Evolutionary conservation across 2,329 filamentous ascomycete species (phyloP), one percentile per base, ranked within the genome.

Genomic region (Escovopsis sp.): DNA sequence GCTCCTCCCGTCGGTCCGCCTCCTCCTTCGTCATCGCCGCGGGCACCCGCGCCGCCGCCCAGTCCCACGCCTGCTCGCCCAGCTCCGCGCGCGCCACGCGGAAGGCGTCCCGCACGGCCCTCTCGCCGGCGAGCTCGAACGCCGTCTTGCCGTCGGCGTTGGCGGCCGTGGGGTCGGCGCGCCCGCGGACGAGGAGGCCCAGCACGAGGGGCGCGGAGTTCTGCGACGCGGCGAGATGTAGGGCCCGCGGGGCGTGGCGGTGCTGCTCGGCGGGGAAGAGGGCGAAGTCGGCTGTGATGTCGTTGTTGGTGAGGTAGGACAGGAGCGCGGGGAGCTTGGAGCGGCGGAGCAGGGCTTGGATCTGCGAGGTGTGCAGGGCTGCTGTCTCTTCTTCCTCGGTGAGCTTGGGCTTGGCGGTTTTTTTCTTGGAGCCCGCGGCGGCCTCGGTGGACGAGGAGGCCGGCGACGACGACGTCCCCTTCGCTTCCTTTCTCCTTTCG

Each of bases 301-400:
- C 62, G 57, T 94, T 93, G 41, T 70, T 78, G 41, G 76, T 72
- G 5, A 98, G 63, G 52, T 96, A 98, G 1, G 82, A 77, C 13
- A 94, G 65, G 2, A 98, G 61, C 0, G 81, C 85, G 0, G 90
- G 88, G 1, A 90, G 73, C 55, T 94, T 96, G 2, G 84, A 92
- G 29, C 90, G 79, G 31, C 85, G 79, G 39, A 94, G 81, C 18
- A 96, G 68, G 1, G 85, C 80, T 48, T 90, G 85, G 0, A 98
- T 66, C 51, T 98, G 90, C 2, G 79, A 75, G 1, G 88, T 94
- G 53, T 98, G 88, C 4, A 94, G 64, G 3, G 79, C 58, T 2
- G 79, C 79, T 23, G 72, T 76, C 58, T 94, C 85, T 43, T 94
- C 85, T 54, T 88, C 84, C 46, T 92, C 85, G 0, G 75, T 77